Evolutionary conservation across 768 basidiomycete species (phyloP).

Genomic region (Hericium erinaceus): DNA sequence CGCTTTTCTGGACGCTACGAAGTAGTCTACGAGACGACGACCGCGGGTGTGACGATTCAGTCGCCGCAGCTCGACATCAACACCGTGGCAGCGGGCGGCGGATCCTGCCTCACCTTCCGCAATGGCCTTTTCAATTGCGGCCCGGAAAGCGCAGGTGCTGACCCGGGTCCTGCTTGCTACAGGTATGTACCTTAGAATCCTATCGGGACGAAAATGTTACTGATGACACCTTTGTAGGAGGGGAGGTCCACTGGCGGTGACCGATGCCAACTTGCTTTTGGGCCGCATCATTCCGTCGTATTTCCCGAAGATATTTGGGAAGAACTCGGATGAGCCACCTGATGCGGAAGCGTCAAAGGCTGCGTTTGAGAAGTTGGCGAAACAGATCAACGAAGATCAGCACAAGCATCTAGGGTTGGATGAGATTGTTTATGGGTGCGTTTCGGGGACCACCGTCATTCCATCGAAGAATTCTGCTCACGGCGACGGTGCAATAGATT

Average conservation of each 20-base stretch:
- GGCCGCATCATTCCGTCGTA: constrained; percentile 84
- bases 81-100: constrained; percentile 93
- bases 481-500: constrained; percentile 41
- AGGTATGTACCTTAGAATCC: constrained; percentile 35
- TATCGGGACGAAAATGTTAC: background rate
- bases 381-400: constrained; percentile 56
- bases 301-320: constrained; percentile 94
- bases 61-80: constrained; percentile 93
- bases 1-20: constrained; percentile 88
- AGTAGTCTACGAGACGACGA: constrained; percentile 91
- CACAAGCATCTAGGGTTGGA: constrained; percentile 57
- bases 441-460: background rate
- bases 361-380: constrained; percentile 59
- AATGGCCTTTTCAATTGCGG: constrained; percentile 90
- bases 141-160: constrained; percentile 87
- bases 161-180: constrained; percentile 91
- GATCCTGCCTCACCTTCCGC: constrained; percentile 78
- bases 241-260: constrained; percentile 85
- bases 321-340: constrained; percentile 75
- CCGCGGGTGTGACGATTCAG: constrained; percentile 88
- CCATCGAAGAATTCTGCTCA: background rate
- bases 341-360: constrained; percentile 61
- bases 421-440: constrained; percentile 84
- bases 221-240: constrained; percentile 40
- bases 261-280: constrained; percentile 86